Evolutionary conservation across 2,329 filamentous ascomycete species (phyloP).

Genomic region (Colletotrichum higginsianum): DNA sequence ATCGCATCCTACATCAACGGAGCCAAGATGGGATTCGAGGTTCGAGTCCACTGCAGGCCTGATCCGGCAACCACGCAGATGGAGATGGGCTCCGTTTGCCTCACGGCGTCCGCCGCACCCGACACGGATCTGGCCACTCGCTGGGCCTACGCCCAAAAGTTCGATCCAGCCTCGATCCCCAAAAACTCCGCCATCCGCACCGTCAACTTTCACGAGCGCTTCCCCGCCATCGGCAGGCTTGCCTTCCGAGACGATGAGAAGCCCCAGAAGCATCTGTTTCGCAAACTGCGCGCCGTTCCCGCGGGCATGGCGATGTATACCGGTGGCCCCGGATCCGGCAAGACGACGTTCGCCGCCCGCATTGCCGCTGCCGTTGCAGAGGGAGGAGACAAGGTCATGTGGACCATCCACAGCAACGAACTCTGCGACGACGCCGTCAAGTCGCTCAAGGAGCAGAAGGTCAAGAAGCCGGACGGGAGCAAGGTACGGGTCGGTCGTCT

Average conservation of each 20-base stretch:
- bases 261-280: conserved; percentile 13
- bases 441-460: conserved; percentile 3
- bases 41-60: not conserved
- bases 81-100: conserved; percentile 17
- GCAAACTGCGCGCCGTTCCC: conserved; percentile 6
- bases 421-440: conserved; percentile 24
- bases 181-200: not conserved
- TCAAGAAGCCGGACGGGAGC: not conserved
- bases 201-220: conserved; percentile 13
- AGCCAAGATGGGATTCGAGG: not conserved
- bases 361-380: conserved; percentile 2
- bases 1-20: not conserved
- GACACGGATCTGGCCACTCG: conserved; percentile 1
- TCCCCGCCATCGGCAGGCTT: conserved; percentile 3
- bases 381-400: not conserved
- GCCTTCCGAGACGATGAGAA: not conserved
- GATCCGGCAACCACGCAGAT: conserved; percentile 13
- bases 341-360: conserved; percentile 24
- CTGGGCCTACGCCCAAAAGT: conserved; percentile 23
- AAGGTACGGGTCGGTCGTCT: conserved; percentile 8
- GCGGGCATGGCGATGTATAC: conserved; percentile 26
- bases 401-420: conserved; percentile 29
- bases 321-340: conserved; percentile 25
- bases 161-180: not conserved
- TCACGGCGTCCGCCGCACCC: not conserved